Percentiles rank a stretch among this genome's conserved stretches.
Conservation (phyloP, 768 basidiomycete species). For the Coprinellus micaceus region DNA sequence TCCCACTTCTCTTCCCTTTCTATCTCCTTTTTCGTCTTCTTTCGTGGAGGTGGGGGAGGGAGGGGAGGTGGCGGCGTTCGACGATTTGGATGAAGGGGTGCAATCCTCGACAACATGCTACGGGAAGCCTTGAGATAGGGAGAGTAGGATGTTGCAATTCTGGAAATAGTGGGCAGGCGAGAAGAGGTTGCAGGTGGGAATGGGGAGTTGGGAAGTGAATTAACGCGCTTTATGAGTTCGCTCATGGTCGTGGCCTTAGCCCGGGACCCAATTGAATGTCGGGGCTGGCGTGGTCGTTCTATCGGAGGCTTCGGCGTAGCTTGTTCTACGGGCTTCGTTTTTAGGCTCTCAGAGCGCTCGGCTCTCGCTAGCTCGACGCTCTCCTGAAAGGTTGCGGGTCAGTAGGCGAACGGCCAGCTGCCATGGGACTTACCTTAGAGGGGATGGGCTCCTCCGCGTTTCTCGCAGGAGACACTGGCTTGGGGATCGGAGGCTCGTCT, state of each 20-base stretch:
- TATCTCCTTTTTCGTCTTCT: slow-evolving; percentile 78
- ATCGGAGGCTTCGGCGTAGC: slow-evolving; percentile 17
- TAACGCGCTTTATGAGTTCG: slow-evolving; percentile 71
- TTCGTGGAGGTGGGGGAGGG: slow-evolving; percentile 66
- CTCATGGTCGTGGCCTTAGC: slow-evolving; percentile 61
- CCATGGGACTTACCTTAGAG: slow-evolving; percentile 14
- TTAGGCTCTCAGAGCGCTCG: slow-evolving; percentile 1
- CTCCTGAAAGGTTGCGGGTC: neutral
- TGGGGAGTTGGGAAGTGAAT: slow-evolving; percentile 63
- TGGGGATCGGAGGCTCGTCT: slow-evolving; percentile 18
- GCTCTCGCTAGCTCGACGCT: neutral
- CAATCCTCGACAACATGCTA: slow-evolving; percentile 60
- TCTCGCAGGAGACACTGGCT: slow-evolving; percentile 9
- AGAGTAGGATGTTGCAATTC: slow-evolving; percentile 44
- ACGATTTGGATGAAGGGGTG: slow-evolving; percentile 72
- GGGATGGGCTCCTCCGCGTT: slow-evolving; percentile 10
- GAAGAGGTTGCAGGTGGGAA: slow-evolving; percentile 29
- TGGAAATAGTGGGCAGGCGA: slow-evolving; percentile 13
- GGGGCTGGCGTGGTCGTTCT: slow-evolving; percentile 27
- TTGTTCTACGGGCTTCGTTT: slow-evolving; percentile 1
- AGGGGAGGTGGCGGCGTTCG: slow-evolving; percentile 69
- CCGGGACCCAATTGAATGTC: slow-evolving; percentile 47
- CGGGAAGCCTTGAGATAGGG: slow-evolving; percentile 65
- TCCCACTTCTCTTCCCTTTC: slow-evolving; percentile 78
- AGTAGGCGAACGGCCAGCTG: neutral